phyloP scores from a whole-genome alignment of 768 basidiomycete genomes.

The Sistotremastrum niveocremeum region DNA sequence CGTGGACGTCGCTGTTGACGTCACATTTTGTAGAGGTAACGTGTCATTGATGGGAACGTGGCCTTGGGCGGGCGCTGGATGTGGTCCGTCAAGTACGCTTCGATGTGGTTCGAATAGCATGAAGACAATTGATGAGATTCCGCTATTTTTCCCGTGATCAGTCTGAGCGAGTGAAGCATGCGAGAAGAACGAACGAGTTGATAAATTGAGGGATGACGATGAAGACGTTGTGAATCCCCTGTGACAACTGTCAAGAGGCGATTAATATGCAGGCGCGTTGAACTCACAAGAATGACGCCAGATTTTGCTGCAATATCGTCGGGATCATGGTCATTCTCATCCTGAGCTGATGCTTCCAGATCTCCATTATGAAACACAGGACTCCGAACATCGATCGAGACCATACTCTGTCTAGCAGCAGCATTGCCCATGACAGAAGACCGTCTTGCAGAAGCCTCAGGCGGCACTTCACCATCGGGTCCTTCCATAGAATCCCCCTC shows the following conservation, averaged over 20 bases:
- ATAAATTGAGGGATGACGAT: conserved; percentile 92
- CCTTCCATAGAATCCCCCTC: neutral
- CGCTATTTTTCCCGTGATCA: conserved; percentile 27
- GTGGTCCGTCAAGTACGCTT: conserved; percentile 25
- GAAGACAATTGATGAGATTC: conserved; percentile 74
- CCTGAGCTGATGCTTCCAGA: conserved; percentile 6
- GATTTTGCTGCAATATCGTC: conserved; percentile 43
- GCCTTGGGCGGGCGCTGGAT: conserved; percentile 6
- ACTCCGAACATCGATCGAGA: neutral
- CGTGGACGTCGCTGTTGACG: conserved; percentile 1
- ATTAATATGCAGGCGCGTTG: too few relatives aligned
- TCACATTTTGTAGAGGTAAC: neutral
- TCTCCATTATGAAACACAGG: conserved; percentile 20
- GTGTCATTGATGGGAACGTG: conserved; percentile 6
- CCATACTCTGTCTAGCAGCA: neutral
- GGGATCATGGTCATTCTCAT: conserved; percentile 9
- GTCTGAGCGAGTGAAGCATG: too few relatives aligned
- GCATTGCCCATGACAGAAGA: neutral
- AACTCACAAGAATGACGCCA: conserved; percentile 70
- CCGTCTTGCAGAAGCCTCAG: neutral
- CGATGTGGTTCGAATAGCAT: conserved; percentile 65
- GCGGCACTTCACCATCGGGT: neutral
- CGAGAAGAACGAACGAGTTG: conserved; percentile 20
- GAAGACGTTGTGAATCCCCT: conserved; percentile 95
- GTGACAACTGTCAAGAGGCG: neutral